A percentile compares a stretch with the other conserved stretches of the same genome.
Conservation (phyloP, 352 stramenopile species). For the Phytophthora foliorum region DNA sequence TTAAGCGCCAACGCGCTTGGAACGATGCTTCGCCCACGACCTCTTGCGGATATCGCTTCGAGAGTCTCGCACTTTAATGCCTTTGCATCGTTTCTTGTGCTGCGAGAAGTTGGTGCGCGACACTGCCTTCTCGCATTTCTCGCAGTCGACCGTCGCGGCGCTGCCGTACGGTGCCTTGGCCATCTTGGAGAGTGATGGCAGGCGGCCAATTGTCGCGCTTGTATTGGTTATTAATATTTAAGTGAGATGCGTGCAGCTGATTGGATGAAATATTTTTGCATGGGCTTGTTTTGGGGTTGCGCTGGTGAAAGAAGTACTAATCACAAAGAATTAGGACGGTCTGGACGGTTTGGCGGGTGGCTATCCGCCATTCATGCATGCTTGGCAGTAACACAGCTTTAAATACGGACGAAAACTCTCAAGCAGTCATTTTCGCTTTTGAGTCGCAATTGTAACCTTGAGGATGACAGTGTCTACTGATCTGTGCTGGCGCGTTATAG, state of each 20-base stretch:
- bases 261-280: constrained; percentile 11
- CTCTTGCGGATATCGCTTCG: background rate
- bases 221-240: no score
- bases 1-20: constrained; percentile 1
- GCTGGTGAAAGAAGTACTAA: constrained; percentile 19
- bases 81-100: constrained; percentile 10
- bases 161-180: constrained; percentile 5
- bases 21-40: constrained; percentile 1
- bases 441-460: no score
- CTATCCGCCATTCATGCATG: no score
- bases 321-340: no score
- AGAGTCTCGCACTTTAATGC: background rate
- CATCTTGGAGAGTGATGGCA: background rate
- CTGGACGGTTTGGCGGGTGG: no score
- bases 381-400: no score
- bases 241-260: background rate
- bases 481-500: background rate
- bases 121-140: background rate
- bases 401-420: no score
- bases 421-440: no score
- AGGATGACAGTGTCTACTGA: background rate
- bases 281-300: constrained; percentile 8
- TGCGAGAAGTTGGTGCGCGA: background rate
- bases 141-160: background rate
- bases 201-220: no score